Conservation (phyloP, 495 filamentous ascomycete species). For the Filosporella fistucella region DNA sequence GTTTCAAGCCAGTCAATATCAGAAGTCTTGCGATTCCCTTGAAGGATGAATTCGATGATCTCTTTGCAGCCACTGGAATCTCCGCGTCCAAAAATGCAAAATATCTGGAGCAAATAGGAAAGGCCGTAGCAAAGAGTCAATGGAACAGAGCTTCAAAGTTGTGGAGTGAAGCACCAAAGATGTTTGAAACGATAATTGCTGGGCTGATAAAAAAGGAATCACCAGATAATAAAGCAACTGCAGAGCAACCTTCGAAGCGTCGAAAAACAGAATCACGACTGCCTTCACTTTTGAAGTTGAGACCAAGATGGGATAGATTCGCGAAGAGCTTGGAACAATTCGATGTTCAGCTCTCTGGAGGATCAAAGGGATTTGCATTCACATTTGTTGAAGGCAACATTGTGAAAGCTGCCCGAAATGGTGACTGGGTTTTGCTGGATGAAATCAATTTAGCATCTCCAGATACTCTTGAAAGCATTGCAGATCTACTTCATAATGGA, state of each 20-base stretch:
- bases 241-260: conserved; percentile 71
- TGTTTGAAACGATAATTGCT: conserved; percentile 72
- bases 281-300: conserved; percentile 50
- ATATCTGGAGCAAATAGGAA: conserved; percentile 73
- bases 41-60: conserved; percentile 87
- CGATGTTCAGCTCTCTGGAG: conserved; percentile 72
- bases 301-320: conserved; percentile 76
- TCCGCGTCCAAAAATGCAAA: conserved; percentile 80
- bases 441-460: conserved; percentile 95
- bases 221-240: conserved; percentile 31
- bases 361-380: conserved; percentile 83
- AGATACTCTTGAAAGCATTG: conserved; percentile 90
- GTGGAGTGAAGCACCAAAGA: conserved; percentile 84
- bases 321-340: conserved; percentile 70
- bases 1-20: conserved; percentile 91
- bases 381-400: conserved; percentile 94
- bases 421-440: conserved; percentile 96
- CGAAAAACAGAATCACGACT: conserved; percentile 73
- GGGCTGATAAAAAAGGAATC: conserved; percentile 32
- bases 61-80: conserved; percentile 78
- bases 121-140: conserved; percentile 72
- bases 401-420: conserved; percentile 85
- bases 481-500: conserved; percentile 72
- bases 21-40: conserved; percentile 83
- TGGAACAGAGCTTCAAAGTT: conserved; percentile 79